Base-by-base conservation (phyloP, 192 early-diverging fungal species). In the Backusella tuberculispora region DNA sequence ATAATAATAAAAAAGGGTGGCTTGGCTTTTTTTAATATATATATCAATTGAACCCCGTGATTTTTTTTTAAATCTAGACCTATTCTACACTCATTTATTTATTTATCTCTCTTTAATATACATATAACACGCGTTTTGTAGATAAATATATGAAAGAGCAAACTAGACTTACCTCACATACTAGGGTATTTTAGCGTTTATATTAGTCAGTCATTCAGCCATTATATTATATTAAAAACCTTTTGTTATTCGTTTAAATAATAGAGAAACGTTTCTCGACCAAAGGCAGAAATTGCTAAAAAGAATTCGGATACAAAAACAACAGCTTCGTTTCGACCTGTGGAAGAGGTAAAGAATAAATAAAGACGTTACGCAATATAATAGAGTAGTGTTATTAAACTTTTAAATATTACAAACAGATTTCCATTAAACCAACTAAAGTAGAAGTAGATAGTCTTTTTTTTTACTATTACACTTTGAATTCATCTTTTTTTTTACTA, bases 311-410 rank as follows among this genome's bases (percentile, higher is more conserved):
- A 60, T 1, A 60, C 66, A 41, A 19, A 24, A 12, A 7, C 56
- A 63, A 63, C 56, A 19, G 24, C 66, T 67, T n/a, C 66, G 12
- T 67, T 67, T 67, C 37, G 17, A 67, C 66, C 66, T 19, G 37
- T 43, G 21, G 66, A 67, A 67, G 66, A 67, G 66, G 66, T 67
- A 67, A 21, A 29, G 2, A 5, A 43, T 43, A 21, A 53, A 53
- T 19, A 53, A 34, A 34, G 29, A 34, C 29, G 29, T 34, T 34
- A 34, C 29, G 1, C 29, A 34, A 34, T 34, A 34, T 1, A 34
- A 34, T 34, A 34, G 29, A 34, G 29, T 13, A 13, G 53, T 26
- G 21, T 26, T 26, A 26, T 24, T 60, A 60, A 60, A 60, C 26
- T 4, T 4, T 5, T 24, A 53, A 19, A 19, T 0, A 19, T n/a